Conservation (phyloP, 345 rosid genomes). For the Citrus mangshanensis region DNA sequence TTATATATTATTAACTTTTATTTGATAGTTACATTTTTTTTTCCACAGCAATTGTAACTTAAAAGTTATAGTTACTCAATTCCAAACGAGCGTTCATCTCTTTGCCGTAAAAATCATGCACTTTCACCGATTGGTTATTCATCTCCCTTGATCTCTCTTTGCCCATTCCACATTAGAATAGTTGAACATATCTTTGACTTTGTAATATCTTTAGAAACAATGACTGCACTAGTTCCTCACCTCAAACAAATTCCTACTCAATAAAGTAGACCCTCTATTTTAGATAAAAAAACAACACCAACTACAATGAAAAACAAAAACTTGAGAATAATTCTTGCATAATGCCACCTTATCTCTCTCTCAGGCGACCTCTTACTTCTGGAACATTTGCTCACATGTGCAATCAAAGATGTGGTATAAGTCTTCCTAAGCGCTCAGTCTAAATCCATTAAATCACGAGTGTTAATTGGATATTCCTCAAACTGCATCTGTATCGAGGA, state of each 20-base stretch:
- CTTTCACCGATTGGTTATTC: not conserved
- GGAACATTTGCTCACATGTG: not conserved
- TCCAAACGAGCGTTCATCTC: not conserved
- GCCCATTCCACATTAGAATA: not conserved
- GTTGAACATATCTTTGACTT: not conserved
- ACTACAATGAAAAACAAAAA: not conserved
- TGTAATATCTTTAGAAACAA: not conserved
- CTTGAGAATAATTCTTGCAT: not conserved
- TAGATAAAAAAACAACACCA: not conserved
- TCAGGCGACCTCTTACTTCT: not conserved
- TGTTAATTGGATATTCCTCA: not conserved
- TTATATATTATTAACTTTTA: too few relatives aligned
- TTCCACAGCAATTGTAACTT: too few relatives aligned
- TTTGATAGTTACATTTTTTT: too few relatives aligned
- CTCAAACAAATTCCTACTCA: not conserved
- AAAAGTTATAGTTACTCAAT: too few relatives aligned
- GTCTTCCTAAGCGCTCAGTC: not conserved
- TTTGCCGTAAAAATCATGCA: not conserved
- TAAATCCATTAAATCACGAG: not conserved
- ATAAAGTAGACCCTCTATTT: not conserved
- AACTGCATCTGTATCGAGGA: not conserved
- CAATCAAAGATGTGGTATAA: not conserved
- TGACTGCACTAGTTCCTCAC: not conserved
- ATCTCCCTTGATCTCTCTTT: not conserved
- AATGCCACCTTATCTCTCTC: not conserved